Evolutionary conservation across 2,329 filamentous ascomycete genomes (phyloP).

Genomic region (Fusarium nelsonii): DNA sequence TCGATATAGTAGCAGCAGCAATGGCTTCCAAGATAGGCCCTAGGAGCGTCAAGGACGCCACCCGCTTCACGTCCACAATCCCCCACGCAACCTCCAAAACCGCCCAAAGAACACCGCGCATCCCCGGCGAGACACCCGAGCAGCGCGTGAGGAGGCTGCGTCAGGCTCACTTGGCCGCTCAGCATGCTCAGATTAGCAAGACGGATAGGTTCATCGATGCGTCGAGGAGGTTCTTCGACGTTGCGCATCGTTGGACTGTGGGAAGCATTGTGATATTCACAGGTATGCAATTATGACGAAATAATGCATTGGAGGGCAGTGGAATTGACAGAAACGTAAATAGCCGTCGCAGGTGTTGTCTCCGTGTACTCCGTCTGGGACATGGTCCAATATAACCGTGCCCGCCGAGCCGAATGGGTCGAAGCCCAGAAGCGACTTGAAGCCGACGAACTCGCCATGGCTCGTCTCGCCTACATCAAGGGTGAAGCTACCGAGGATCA

Average conservation of each 20-base stretch:
- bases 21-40: slow-evolving; percentile 63
- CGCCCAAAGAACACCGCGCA: slow-evolving; percentile 49
- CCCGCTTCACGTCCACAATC: slow-evolving; percentile 71
- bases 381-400: slow-evolving; percentile 71
- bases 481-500: slow-evolving; percentile 69
- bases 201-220: slow-evolving; percentile 64
- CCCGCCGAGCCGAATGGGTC: slow-evolving; percentile 69
- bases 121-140: slow-evolving; percentile 71
- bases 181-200: slow-evolving; percentile 67
- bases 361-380: slow-evolving; percentile 71
- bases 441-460: slow-evolving; percentile 67
- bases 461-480: slow-evolving; percentile 71
- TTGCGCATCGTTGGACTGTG: slow-evolving; percentile 68
- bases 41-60: slow-evolving; percentile 82
- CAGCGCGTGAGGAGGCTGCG: slow-evolving; percentile 77
- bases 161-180: slow-evolving; percentile 75
- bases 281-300: slow-evolving; percentile 55
- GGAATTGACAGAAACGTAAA: slow-evolving; percentile 13
- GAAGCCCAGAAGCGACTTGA: slow-evolving; percentile 66
- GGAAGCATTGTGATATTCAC: slow-evolving; percentile 68
- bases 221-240: slow-evolving; percentile 65
- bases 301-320: not conserved
- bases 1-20: slow-evolving; percentile 37
- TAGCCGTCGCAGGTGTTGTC: slow-evolving; percentile 67
- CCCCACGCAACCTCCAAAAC: slow-evolving; percentile 76